Evolutionary conservation across 2,329 filamentous ascomycete genomes (phyloP).

Genomic region (Alternaria rosae): DNA sequence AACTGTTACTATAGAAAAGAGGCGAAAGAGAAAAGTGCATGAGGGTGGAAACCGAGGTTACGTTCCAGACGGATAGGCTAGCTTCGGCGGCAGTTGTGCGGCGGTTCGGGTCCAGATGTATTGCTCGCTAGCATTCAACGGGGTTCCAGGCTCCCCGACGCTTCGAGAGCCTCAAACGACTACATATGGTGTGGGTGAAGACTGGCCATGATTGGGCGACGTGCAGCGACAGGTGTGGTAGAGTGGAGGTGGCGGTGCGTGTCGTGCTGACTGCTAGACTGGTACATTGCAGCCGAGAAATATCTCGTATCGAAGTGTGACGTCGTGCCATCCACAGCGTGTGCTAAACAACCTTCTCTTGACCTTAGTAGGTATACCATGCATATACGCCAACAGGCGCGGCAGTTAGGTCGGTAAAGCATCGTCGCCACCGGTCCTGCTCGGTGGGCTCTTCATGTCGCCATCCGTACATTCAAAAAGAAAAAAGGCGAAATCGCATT

Average conservation of each 20-base stretch:
- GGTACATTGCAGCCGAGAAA: neutral
- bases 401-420: neutral
- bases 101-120: constrained; percentile 2
- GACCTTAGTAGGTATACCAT: neutral
- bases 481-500: neutral
- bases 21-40: neutral
- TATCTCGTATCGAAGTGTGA: neutral
- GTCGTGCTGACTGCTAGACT: neutral
- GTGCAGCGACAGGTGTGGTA: neutral
- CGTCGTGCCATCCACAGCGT: neutral
- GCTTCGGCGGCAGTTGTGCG: constrained; percentile 11
- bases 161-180: neutral
- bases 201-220: neutral
- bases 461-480: neutral
- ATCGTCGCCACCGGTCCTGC: neutral
- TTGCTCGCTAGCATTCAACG: neutral
- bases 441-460: neutral
- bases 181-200: neutral
- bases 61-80: constrained; percentile 4
- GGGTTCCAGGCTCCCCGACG: neutral
- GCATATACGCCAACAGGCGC: neutral
- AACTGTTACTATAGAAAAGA: neutral
- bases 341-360: neutral
- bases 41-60: neutral
- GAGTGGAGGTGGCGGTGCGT: constrained; percentile 5